A percentile compares a stretch with the other conserved stretches of the same genome.
phyloP scores from a whole-genome alignment of 2,329 filamentous ascomycete genomes.

The Ceratocystis ficicola region DNA sequence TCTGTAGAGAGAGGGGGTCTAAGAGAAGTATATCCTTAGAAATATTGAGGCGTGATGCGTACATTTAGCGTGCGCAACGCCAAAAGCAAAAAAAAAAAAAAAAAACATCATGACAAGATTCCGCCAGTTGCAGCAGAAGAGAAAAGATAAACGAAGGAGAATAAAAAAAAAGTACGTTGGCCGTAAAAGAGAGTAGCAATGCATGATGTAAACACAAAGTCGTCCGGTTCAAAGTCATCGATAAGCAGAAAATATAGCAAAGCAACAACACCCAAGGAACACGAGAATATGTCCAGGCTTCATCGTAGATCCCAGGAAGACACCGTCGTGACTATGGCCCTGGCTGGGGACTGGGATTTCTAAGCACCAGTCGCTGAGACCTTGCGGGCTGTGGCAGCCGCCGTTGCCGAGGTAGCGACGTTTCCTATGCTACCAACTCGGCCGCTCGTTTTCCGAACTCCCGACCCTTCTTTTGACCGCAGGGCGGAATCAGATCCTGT shows the following conservation, averaged over 20 bases:
- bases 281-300: slow-evolving; percentile 3
- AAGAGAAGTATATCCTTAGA: too few relatives aligned
- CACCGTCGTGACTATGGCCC: slow-evolving; percentile 23
- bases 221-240: slow-evolving; percentile 15
- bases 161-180: neutral
- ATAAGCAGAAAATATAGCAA: slow-evolving; percentile 9
- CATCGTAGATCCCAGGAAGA: slow-evolving; percentile 24
- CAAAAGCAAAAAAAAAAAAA: slow-evolving; percentile 5
- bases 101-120: slow-evolving; percentile 6
- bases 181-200: slow-evolving; percentile 16
- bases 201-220: slow-evolving; percentile 21
- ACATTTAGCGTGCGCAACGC: neutral
- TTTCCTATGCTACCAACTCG: slow-evolving; percentile 48
- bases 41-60: too few relatives aligned
- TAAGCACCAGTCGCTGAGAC: slow-evolving; percentile 36
- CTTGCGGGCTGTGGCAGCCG: slow-evolving; percentile 40
- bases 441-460: slow-evolving; percentile 54
- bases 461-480: slow-evolving; percentile 40
- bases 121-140: neutral
- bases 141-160: slow-evolving; percentile 5
- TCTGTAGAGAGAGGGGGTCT: too few relatives aligned
- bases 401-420: slow-evolving; percentile 27
- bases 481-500: slow-evolving; percentile 34
- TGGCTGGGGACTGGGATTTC: slow-evolving; percentile 24
- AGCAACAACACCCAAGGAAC: neutral